Evolutionary conservation across 345 rosid species (phyloP), one percentile per base, ranked within the genome.

Genomic region (Citrus mangshanensis): DNA sequence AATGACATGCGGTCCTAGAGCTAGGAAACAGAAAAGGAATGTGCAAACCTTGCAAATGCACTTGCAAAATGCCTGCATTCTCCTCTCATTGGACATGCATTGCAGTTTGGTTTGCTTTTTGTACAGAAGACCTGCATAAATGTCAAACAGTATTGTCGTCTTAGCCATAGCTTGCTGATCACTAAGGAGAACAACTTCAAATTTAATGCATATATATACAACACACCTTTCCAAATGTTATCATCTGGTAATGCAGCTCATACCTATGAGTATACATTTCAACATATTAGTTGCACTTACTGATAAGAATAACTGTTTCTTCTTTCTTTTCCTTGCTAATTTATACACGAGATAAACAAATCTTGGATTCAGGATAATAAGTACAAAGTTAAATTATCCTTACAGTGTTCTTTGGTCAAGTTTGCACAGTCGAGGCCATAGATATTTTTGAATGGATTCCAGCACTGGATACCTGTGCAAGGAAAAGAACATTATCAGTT

Each of bases 41-140:
- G 75, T 60, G 54, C 81, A 18, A 76, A 94, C 99, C 99, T 96
- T 88, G 99, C 98, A 86, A 94, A 96, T 49, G 97, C 99, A 85
- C 99, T 96, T 9, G 99, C 98, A 83, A 96, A 96, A 78, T 96
- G 98, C 85, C 98, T 91, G 83, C 99, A 96, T 78, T 94, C 99
- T 79, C 95, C 98, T 88, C 98, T 89, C 98, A 96, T 91, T 1
- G 98, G 99, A 81, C 99, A 96, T 37, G 97, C 94, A 68, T 96
- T 96, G 83, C 99, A 96, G 81, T 96, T 96, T 62, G 99, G 99
- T 78, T 85, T 93, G 86, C 86, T 90, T 84, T 96, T 96, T 72
- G 98, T 94, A 80, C 99, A 96, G 81, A 96, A 96, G 46, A 96
- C 99, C 99, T 96, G 94, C 86, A 85, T 32, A 61, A 78, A 66